Percentiles rank a stretch among this genome's conserved stretches.
Evolutionary conservation across 805 yeast genomes (phyloP).

Genomic region (Cyberlindnera suaveolens): DNA sequence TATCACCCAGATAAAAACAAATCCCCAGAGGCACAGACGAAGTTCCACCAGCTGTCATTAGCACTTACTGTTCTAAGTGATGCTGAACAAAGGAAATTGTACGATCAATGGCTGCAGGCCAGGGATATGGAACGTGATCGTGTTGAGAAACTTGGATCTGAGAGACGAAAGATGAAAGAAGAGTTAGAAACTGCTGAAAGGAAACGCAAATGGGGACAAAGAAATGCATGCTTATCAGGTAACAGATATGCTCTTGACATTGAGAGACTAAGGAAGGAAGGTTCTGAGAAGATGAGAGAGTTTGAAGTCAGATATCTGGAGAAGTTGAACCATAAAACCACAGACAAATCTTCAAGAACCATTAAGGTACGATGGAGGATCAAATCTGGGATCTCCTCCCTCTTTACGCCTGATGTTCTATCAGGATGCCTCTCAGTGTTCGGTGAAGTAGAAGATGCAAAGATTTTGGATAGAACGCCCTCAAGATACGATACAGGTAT

Average conservation of each 20-base stretch:
- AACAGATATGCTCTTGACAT: constrained; percentile 10
- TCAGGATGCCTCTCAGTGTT: constrained; percentile 20
- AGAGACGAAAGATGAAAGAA: constrained; percentile 17
- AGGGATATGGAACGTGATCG: constrained; percentile 5
- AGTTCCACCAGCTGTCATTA: constrained; percentile 77
- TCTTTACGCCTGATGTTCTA: constrained; percentile 18
- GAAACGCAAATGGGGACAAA: constrained; percentile 12
- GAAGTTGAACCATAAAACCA: constrained; percentile 3
- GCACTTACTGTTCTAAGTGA: constrained; percentile 83
- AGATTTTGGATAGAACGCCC: constrained; percentile 11
- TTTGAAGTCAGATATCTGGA: constrained; percentile 10
- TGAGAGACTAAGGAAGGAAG: constrained; percentile 22
- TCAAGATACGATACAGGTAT: constrained; percentile 15
- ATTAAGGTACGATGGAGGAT: constrained; percentile 20
- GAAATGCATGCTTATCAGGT: constrained; percentile 4
- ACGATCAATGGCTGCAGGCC: constrained; percentile 42
- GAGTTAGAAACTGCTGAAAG: constrained; percentile 20
- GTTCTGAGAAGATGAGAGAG: constrained; percentile 13
- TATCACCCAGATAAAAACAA: constrained; percentile 82
- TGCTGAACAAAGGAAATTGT: constrained; percentile 70
- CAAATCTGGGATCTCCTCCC: constrained; percentile 17
- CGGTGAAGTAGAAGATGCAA: constrained; percentile 14
- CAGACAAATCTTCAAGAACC: constrained; percentile 2
- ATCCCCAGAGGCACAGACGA: constrained; percentile 82
- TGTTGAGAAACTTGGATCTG: constrained; percentile 9